Conservation (phyloP, 768 basidiomycete species). For the Termitomyces sp. region DNA sequence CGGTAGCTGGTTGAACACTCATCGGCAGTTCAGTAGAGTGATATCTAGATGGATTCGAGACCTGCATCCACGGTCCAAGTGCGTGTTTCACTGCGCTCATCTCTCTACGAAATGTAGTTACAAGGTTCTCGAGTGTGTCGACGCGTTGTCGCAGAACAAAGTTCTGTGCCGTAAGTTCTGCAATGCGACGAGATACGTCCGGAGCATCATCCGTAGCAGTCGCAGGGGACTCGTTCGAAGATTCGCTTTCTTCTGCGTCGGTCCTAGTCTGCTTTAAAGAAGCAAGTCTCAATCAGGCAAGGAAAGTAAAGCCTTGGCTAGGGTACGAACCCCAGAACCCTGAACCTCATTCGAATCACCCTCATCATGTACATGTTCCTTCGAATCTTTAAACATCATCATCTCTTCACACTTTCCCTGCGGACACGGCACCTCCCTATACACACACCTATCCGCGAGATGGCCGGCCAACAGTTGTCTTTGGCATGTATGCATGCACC, state of each 20-base stretch:
- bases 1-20: conserved; percentile 16
- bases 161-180: conserved; percentile 59
- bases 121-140: conserved; percentile 50
- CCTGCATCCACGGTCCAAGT: conserved; percentile 47
- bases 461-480: conserved; percentile 63
- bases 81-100: conserved; percentile 48
- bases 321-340: background rate
- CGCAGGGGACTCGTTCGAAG: background rate
- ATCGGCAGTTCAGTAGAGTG: conserved; percentile 21
- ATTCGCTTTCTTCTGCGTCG: background rate
- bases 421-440: conserved; percentile 46
- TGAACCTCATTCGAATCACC: background rate
- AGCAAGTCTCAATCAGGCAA: background rate
- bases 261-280: background rate
- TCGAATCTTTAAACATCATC: conserved; percentile 5
- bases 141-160: conserved; percentile 52
- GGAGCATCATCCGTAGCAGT: conserved; percentile 25
- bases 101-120: conserved; percentile 51
- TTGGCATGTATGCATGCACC: conserved; percentile 62
- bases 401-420: conserved; percentile 38
- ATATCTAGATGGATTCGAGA: background rate
- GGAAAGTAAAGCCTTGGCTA: background rate
- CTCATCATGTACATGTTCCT: conserved; percentile 9
- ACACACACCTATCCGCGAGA: conserved; percentile 56
- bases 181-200: conserved; percentile 32